Conservation (phyloP, 441 rosid genomes). For the Populus hybrid region DNA sequence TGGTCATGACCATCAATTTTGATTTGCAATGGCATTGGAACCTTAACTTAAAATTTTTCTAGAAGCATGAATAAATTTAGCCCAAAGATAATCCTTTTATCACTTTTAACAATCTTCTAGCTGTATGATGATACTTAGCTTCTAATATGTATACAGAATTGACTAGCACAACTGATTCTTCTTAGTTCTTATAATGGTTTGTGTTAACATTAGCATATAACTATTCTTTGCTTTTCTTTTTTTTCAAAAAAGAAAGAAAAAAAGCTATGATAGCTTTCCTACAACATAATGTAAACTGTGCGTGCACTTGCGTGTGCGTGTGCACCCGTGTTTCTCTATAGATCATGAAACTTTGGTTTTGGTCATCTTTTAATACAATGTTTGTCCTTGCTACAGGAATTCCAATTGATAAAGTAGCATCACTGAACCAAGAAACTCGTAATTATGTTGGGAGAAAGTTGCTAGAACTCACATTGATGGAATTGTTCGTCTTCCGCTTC, state of each 20-base stretch:
- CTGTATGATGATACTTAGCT: not conserved
- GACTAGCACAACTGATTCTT: not conserved
- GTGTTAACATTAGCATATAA: not conserved
- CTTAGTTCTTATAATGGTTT: not conserved
- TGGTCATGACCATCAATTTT: not conserved
- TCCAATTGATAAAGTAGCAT: slow-evolving; percentile 87
- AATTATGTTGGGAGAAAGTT: slow-evolving; percentile 76
- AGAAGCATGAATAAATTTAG: not conserved
- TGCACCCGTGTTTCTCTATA: not conserved
- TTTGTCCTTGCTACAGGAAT: slow-evolving; percentile 46
- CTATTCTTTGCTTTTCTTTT: not conserved
- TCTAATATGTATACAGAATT: not conserved
- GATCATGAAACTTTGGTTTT: not conserved
- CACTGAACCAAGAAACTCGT: slow-evolving; percentile 68
- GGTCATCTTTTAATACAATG: not conserved
- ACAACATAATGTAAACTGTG: not conserved
- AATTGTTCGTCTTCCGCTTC: slow-evolving; percentile 83
- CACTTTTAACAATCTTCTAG: not conserved
- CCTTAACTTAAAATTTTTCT: not conserved
- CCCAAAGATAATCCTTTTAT: not conserved
- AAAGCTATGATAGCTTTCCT: not conserved
- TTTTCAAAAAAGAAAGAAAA: too few species aligned
- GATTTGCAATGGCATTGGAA: not conserved
- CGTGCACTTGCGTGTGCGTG: not conserved
- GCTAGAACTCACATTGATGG: slow-evolving; percentile 81